phyloP scores from a whole-genome alignment of 352 stramenopile genomes.

The Globisporangium carolinianum region DNA sequence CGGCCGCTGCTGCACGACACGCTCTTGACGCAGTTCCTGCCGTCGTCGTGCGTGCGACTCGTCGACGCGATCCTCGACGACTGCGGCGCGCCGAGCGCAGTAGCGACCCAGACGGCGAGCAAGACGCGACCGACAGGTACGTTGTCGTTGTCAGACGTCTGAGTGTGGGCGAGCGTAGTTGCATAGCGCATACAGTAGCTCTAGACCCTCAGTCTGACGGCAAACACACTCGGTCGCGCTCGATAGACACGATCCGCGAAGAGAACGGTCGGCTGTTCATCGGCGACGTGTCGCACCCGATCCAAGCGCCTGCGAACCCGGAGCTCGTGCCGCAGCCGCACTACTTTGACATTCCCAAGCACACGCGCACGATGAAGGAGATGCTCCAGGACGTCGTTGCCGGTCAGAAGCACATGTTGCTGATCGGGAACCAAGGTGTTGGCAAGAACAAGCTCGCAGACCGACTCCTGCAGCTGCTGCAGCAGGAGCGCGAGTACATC shows the following conservation, averaged over 20 bases:
- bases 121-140: slow-evolving; percentile 6
- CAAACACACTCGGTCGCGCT: background rate
- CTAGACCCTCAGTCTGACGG: too few species aligned
- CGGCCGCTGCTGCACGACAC: slow-evolving; percentile 66
- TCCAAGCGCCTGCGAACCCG: slow-evolving; percentile 37
- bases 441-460: slow-evolving; percentile 96
- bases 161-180: too few species aligned
- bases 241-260: slow-evolving; percentile 32
- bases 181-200: too few species aligned
- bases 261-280: slow-evolving; percentile 42
- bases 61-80: slow-evolving; percentile 50
- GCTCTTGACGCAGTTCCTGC: slow-evolving; percentile 67
- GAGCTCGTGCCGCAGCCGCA: slow-evolving; percentile 85
- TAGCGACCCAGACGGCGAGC: background rate
- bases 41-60: slow-evolving; percentile 37
- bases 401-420: slow-evolving; percentile 87
- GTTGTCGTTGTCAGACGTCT: background rate
- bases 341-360: slow-evolving; percentile 89
- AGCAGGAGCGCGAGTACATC: slow-evolving; percentile 95
- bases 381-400: slow-evolving; percentile 80
- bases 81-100: slow-evolving; percentile 23
- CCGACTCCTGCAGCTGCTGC: slow-evolving; percentile 80
- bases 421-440: slow-evolving; percentile 94
- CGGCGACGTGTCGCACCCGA: slow-evolving; percentile 51
- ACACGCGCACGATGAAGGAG: slow-evolving; percentile 81